Base-by-base conservation (phyloP, 164 flowering plant genomes). In the Taxillus chinensis region DNA sequence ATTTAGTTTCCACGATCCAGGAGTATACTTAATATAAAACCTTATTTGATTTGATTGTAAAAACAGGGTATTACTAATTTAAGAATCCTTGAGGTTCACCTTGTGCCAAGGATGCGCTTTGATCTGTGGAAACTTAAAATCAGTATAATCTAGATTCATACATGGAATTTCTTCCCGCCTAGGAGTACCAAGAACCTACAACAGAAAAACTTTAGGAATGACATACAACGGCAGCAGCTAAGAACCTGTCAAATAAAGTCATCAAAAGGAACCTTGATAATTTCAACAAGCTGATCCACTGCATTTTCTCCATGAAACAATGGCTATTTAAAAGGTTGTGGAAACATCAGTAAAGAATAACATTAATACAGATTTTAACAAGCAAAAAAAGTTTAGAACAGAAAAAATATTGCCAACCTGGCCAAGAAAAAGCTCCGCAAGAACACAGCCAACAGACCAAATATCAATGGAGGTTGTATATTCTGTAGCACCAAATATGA, bases 401-500 rank as follows among this genome's bases (percentile, higher is more conserved):
- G 13, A 55, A n/a, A n/a, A 55, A 38, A 27, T 27, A 16, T 5
- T 55, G 11, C 40, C 8, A 13, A 55, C 58, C 58, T 55, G 58
- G 58, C 58, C 58, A 8, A 55, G 58, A 55, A 55, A 7, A 38
- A 55, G 58, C 58, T 55, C 58, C n/a, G 58, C 58, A 17, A 55
- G 58, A 8, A 55, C 58, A 15, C 58, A 55, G 13, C 58, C 58
- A 38, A 7, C 58, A 55, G 58, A 55, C 58, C 58, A 55, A 38
- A 55, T 55, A 38, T 55, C 58, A 17, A 55, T 55, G 5, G 58
- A 55, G 38, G 58, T 55, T 4, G 58, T 55, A 55, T 55, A 55
- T 55, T 55, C 58, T n/a, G 58, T 55, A 10, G 58, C 58, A 38
- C 58, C 58, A 55, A 55, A 55, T 17, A 55, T 55, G 38, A 55